Conservation (phyloP, 73 alveolate species). For the Blepharisma japonicum region DNA sequence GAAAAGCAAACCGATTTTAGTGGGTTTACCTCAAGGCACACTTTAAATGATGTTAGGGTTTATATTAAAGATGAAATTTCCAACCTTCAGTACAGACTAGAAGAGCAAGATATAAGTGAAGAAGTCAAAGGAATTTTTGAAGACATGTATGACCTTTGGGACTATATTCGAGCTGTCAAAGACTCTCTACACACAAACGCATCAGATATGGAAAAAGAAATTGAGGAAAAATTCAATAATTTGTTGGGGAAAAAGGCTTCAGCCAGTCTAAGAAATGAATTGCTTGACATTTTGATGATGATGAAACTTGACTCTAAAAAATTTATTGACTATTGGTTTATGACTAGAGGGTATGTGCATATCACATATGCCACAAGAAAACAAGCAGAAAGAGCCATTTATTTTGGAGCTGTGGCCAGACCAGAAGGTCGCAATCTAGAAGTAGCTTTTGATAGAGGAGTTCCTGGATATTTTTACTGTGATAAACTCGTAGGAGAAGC, state of each 20-base stretch:
- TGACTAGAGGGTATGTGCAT: background rate
- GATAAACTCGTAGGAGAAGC: background rate
- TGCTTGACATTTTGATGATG: background rate
- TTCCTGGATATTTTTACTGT: constrained; percentile 5
- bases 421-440: background rate
- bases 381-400: constrained; percentile 27
- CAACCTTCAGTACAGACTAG: background rate
- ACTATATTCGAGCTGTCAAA: background rate
- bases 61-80: background rate
- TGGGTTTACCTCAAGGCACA: background rate
- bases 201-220: background rate
- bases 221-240: background rate
- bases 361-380: constrained; percentile 3
- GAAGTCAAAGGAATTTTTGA: background rate
- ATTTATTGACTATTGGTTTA: background rate
- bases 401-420: background rate
- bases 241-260: background rate
- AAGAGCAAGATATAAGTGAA: background rate
- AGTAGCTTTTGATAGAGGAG: constrained; percentile 17
- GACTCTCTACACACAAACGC: background rate
- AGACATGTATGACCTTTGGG: background rate
- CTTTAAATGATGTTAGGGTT: background rate
- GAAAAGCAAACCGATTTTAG: background rate
- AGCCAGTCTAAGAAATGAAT: background rate
- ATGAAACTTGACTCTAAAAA: background rate